Conservation (phyloP, 2,329 filamentous ascomycete species). For the Neofusicoccum kwambonambiense region DNA sequence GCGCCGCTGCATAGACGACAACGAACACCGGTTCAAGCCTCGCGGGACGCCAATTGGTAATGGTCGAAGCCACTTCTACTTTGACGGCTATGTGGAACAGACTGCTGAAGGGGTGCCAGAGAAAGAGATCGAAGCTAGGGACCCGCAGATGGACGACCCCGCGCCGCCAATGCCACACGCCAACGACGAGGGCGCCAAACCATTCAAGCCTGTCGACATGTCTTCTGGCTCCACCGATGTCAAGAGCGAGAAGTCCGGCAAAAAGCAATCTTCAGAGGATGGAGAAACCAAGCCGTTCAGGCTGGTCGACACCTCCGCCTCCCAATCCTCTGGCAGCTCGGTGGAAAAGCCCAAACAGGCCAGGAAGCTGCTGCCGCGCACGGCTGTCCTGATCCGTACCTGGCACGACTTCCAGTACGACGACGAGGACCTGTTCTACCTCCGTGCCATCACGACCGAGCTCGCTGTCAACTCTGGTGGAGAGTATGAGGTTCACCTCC, state of each 20-base stretch:
- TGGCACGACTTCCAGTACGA: slow-evolving; percentile 80
- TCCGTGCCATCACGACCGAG: slow-evolving; percentile 79
- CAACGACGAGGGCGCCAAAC: slow-evolving; percentile 3
- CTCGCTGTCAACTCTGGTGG: slow-evolving; percentile 74
- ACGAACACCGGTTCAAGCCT: slow-evolving; percentile 65
- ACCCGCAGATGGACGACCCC: not conserved
- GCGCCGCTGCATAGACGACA: slow-evolving; percentile 68
- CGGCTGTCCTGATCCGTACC: slow-evolving; percentile 76
- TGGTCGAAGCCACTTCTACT: slow-evolving; percentile 38
- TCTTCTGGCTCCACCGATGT: not conserved
- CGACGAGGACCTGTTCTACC: slow-evolving; percentile 76
- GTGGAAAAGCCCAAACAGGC: slow-evolving; percentile 20
- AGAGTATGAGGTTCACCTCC: slow-evolving; percentile 79
- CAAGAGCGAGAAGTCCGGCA: slow-evolving; percentile 1
- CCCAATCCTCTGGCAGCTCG: slow-evolving; percentile 15
- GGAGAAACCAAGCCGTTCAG: slow-evolving; percentile 24
- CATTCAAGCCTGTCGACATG: not conserved
- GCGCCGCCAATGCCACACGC: not conserved
- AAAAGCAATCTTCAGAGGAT: slow-evolving; percentile 19
- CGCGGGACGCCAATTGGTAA: slow-evolving; percentile 26
- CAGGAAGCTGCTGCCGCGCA: slow-evolving; percentile 53
- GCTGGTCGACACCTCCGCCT: not conserved
- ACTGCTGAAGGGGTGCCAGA: slow-evolving; percentile 22
- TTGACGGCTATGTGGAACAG: slow-evolving; percentile 36
- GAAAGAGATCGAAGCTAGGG: slow-evolving; percentile 6